Evolutionary conservation across 1,139 yeast genomes (phyloP).

Genomic region (Hyphopichia fennica): DNA sequence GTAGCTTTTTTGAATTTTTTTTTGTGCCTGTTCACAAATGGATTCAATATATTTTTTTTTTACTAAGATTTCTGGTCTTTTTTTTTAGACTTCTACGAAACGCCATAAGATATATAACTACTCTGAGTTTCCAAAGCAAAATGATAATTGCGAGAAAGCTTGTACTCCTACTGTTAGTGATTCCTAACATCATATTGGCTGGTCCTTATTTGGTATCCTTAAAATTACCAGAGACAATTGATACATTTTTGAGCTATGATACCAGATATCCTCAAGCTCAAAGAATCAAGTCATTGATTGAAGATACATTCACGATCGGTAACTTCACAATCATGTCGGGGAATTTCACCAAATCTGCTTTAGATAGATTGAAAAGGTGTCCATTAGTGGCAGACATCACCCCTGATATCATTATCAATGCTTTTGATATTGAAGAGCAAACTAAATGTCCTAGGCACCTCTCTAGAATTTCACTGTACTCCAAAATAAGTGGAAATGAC

Average conservation of each 20-base stretch:
- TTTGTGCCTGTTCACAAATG: too few relatives aligned
- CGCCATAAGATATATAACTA: too few relatives aligned
- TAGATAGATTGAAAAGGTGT: constrained; percentile 48
- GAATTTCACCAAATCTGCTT: constrained; percentile 47
- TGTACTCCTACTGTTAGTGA: neutral
- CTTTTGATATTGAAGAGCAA: constrained; percentile 36
- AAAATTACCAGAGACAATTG: constrained; percentile 29
- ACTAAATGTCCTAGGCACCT: constrained; percentile 66
- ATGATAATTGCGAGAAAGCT: neutral
- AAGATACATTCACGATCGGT: constrained; percentile 55
- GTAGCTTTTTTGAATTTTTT: too few relatives aligned
- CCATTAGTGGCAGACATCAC: constrained; percentile 58
- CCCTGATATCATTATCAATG: constrained; percentile 54
- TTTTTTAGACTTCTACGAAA: too few relatives aligned
- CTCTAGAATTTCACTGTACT: constrained; percentile 59
- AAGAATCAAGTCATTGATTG: constrained; percentile 45
- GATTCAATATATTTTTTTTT: too few relatives aligned
- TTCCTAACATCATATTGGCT: neutral
- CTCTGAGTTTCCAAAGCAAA: too few relatives aligned
- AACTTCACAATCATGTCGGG: constrained; percentile 66
- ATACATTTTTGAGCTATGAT: constrained; percentile 41
- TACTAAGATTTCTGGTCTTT: too few relatives aligned
- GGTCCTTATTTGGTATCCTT: constrained; percentile 25
- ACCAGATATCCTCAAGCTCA: constrained; percentile 27
- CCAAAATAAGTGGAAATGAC: constrained; percentile 22